A percentile compares a stretch with the other conserved stretches of the same genome.
phyloP scores from a whole-genome alignment of 768 basidiomycete genomes.

The Agrocybe praecox region DNA sequence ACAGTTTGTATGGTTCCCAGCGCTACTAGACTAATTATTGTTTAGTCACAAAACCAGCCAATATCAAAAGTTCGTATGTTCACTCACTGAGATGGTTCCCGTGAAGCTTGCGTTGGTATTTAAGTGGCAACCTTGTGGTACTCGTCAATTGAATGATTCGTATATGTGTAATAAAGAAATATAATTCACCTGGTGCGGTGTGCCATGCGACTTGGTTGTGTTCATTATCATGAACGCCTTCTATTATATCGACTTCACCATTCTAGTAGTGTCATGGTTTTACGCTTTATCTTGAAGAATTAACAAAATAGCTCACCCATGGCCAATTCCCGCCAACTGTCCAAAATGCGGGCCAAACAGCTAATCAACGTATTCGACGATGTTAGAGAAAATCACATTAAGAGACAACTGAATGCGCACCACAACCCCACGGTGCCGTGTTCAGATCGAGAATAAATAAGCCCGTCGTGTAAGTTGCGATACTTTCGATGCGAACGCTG shows the following conservation, averaged over 20 bases:
- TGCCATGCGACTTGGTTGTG: slow-evolving; percentile 89
- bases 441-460: slow-evolving; percentile 85
- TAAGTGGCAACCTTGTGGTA: slow-evolving; percentile 52
- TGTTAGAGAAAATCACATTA: neutral
- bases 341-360: slow-evolving; percentile 90
- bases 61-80: neutral
- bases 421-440: slow-evolving; percentile 89
- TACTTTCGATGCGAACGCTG: slow-evolving; percentile 79
- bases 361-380: slow-evolving; percentile 33
- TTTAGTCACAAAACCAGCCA: neutral
- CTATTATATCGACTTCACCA: slow-evolving; percentile 84
- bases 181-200: slow-evolving; percentile 56
- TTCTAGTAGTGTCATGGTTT: slow-evolving; percentile 37
- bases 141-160: slow-evolving; percentile 3
- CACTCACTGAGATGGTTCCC: slow-evolving; percentile 59
- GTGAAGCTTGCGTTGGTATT: slow-evolving; percentile 59
- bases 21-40: slow-evolving; percentile 30
- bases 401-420: slow-evolving; percentile 37
- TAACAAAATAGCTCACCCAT: slow-evolving; percentile 39
- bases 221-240: slow-evolving; percentile 83
- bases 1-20: slow-evolving; percentile 54
- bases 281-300: neutral
- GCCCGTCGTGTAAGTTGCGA: slow-evolving; percentile 68
- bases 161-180: no score
- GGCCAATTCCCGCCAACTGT: slow-evolving; percentile 71